Evolutionary conservation across 1,139 yeast species (phyloP), one percentile per base, ranked within the genome.

Genomic region (Nakaseomyces nivariensis): DNA sequence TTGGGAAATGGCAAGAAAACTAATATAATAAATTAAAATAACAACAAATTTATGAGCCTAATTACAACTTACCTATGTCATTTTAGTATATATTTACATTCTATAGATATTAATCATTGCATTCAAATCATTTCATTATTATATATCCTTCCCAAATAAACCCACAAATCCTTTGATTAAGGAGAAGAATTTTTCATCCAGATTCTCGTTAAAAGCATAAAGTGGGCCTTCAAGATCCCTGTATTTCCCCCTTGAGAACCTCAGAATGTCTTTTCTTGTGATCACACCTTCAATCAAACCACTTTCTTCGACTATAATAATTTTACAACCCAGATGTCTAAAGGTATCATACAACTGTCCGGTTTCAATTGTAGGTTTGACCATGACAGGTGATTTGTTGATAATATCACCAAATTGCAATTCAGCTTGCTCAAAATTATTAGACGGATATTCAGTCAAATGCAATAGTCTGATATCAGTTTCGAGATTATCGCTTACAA

Each of bases 1-100:
- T 75, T 55, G 96, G 96, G 50, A 87, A 85, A 65, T 90, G 97
- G 97, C 79, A 70, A 52, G 88, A 81, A 54, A 75, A 73, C 50
- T 75, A 42, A 32, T 17, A 17, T 17, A 17, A 17, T 17, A 17
- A 17, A 17, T 17, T 3, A 17, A 17, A 17, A 17, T 17, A 17
- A 17, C 22, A 17, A 17, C 22, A 17, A 17, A 17, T 17, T 17
- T 17, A 17, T 17, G 22, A 17, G 22, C 22, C 22, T 17, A 17
- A 17, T 17, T 17, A 17, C 22, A 17, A 17, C 22, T 17, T 17
- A 17, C 22, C 22, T 17, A 17, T 17, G 22, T 26, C 31, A 38
- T 25, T 25, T 38, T n/a, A 9, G 8, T 25, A 11, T 38, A 25
- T 38, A 38, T 24, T 24, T 38, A 38, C 42, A 38, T 9, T 38